These are phyloP conservation scores for Suhomyces guaymorum DNA, from an alignment of 1,139 yeast genomes.

Conservation along the genomic window DNA sequence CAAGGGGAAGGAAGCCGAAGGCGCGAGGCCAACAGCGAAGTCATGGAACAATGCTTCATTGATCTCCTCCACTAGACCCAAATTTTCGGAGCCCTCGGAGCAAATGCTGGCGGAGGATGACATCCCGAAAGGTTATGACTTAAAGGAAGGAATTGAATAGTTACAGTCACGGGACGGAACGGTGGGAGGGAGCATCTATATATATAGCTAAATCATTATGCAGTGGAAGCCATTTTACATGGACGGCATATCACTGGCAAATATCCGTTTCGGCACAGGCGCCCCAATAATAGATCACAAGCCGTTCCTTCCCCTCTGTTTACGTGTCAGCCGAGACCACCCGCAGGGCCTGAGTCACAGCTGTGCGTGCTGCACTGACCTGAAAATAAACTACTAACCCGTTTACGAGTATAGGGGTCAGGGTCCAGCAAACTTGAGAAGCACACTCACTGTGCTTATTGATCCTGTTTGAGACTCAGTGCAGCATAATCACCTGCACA, in stretches of 20 bases:
- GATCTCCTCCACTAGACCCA: slow-evolving; percentile 10
- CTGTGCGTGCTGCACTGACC: too few relatives aligned
- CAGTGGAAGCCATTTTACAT: too few relatives aligned
- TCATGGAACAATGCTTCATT: slow-evolving; percentile 12
- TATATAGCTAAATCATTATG: background rate
- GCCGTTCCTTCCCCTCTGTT: slow-evolving; percentile 7
- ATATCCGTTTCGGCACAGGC: background rate
- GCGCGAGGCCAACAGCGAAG: slow-evolving; percentile 1
- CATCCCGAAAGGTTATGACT: slow-evolving; percentile 7
- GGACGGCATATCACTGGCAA: background rate
- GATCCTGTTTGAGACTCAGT: too few relatives aligned
- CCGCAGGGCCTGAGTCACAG: background rate
- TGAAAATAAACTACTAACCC: too few relatives aligned
- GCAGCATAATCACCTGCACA: background rate
- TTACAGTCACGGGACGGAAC: too few relatives aligned
- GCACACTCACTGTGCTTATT: too few relatives aligned
- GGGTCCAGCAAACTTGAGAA: slow-evolving; percentile 5
- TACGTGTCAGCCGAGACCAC: slow-evolving; percentile 2
- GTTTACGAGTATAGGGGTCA: slow-evolving; percentile 10
- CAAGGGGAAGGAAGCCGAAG: slow-evolving; percentile 9
- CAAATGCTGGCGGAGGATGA: slow-evolving; percentile 1
- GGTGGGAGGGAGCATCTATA: background rate
- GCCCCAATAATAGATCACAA: slow-evolving; percentile 5
- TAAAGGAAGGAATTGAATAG: background rate
- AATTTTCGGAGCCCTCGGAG: slow-evolving; percentile 3